A percentile compares a stretch with the other conserved stretches of the same genome.
Evolutionary conservation across 2,329 filamentous ascomycete genomes (phyloP).

Genomic region (Talaromyces rugulosus): DNA sequence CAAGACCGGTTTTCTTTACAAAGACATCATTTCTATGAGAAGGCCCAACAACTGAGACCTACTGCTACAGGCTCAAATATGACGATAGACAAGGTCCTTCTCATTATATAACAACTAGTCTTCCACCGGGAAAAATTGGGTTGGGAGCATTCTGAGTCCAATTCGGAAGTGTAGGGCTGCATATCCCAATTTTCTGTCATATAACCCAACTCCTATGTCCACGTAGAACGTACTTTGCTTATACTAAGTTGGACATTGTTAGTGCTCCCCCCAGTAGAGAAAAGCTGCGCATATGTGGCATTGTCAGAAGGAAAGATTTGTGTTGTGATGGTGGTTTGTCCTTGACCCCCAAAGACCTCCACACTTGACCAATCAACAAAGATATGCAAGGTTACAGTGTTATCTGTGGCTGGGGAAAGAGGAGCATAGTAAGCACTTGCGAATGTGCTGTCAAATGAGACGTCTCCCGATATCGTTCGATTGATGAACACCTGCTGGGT

Average conservation of each 20-base stretch:
- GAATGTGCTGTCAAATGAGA: slow-evolving; percentile 21
- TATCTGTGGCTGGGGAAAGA: slow-evolving; percentile 14
- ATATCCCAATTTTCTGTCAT: neutral
- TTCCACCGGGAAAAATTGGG: neutral
- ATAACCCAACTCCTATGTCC: slow-evolving; percentile 6
- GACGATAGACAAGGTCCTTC: neutral
- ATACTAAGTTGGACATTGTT: slow-evolving; percentile 13
- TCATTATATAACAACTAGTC: neutral
- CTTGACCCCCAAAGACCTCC: slow-evolving; percentile 25
- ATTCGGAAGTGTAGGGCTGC: neutral
- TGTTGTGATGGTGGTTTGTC: slow-evolving; percentile 23
- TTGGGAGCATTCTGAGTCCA: neutral
- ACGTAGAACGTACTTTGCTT: slow-evolving; percentile 11
- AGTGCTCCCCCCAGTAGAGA: slow-evolving; percentile 16
- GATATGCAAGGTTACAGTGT: slow-evolving; percentile 18
- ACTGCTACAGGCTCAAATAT: neutral
- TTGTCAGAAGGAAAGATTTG: slow-evolving; percentile 23
- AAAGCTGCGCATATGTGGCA: slow-evolving; percentile 16
- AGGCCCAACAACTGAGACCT: neutral
- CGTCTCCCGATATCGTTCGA: slow-evolving; percentile 18
- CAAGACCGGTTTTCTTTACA: neutral
- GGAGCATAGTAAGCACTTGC: slow-evolving; percentile 18
- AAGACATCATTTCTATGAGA: neutral
- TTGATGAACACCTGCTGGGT: slow-evolving; percentile 22
- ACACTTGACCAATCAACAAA: slow-evolving; percentile 27